phyloP scores from a whole-genome alignment of 352 stramenopile species.

The Phytopythium cucurbitacearum region DNA sequence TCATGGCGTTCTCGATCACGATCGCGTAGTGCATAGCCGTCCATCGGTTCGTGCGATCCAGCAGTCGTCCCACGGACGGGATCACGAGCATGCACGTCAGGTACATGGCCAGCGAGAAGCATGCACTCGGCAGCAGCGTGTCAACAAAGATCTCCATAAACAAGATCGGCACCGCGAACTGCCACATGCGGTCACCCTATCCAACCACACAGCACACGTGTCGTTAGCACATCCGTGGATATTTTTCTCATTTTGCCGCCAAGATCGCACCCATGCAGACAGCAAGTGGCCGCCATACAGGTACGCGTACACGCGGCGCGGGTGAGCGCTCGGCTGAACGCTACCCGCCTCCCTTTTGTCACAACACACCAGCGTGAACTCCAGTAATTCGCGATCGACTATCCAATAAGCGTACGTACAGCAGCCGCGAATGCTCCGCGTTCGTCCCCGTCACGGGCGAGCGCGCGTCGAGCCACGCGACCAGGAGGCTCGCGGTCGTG shows the following conservation, averaged over 20 bases:
- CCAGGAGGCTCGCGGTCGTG: slow-evolving; percentile 25
- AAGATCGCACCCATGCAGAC: slow-evolving; percentile 59
- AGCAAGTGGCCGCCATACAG: slow-evolving; percentile 75
- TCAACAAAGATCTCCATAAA: slow-evolving; percentile 88
- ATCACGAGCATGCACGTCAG: slow-evolving; percentile 63
- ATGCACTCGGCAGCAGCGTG: slow-evolving; percentile 68
- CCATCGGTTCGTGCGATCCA: slow-evolving; percentile 69
- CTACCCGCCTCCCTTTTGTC: not conserved
- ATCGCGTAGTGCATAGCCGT: slow-evolving; percentile 60
- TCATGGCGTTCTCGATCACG: slow-evolving; percentile 68
- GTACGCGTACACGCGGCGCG: slow-evolving; percentile 47
- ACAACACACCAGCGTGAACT: not conserved
- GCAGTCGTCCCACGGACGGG: slow-evolving; percentile 53
- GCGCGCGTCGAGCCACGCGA: slow-evolving; percentile 28
- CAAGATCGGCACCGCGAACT: slow-evolving; percentile 74
- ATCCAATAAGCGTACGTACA: slow-evolving; percentile 20
- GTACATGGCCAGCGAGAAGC: slow-evolving; percentile 75
- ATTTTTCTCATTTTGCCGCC: not conserved
- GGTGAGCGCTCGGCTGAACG: not conserved
- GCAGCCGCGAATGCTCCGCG: slow-evolving; percentile 24
- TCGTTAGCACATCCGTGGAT: slow-evolving; percentile 1
- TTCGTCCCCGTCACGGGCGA: slow-evolving; percentile 6
- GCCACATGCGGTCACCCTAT: slow-evolving; percentile 79
- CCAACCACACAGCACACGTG: not conserved
- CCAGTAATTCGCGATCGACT: not conserved